Base-by-base conservation (phyloP, 495 filamentous ascomycete species). In the Penicillium bovifimosum region DNA sequence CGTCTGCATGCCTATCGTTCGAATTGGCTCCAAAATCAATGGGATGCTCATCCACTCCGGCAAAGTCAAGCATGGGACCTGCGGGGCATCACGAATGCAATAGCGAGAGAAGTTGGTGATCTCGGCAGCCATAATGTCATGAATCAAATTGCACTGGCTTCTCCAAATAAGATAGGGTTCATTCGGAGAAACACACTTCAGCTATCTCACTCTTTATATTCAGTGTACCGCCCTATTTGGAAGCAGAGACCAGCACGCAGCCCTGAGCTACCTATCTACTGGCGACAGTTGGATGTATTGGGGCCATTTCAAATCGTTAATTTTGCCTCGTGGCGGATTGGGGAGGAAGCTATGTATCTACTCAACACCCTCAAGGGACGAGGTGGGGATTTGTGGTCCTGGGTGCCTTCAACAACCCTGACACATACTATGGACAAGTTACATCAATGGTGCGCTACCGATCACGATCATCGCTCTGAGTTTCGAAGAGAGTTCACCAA, bases 241-340 rank as follows among this genome's bases (percentile, higher is more conserved):
- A 51, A 31, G 8, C 34, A 28, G 9, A 47, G 35, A 11, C 38
- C 41, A 1, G 20, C 55, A 17, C 44, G 49, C 32, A 56, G 50
- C 27, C 27, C 54, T 11, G 16, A 56, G 27, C 18, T 59, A 9
- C 28, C 60, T 55, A 60, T 56, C 17, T 47, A 58, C 47, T 68
- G 61, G 64, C 63, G 58, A 11, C 66, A 69, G 35, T 56, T 71
- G 9, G 66, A 71, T 59, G 55, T 65, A 28, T 52, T 62, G 18
- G 59, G 63, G 11, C 59, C 62, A 13, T 62, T 71, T 11, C 29
- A 55, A 0, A 18, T 63, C 10, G 29, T 51, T 0, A 14, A 44
- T 3, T 5, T 50, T 4, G 13, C 28, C 13, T 3, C 6, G 6
- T 33, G 14, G 24, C 9, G 10, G 10, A 14, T 66, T 13, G 13